Percentiles rank a stretch among this genome's conserved stretches.
These are phyloP conservation scores for Hibiscus syriacus DNA, from an alignment of 345 rosid genomes.

Conservation along the genomic window DNA sequence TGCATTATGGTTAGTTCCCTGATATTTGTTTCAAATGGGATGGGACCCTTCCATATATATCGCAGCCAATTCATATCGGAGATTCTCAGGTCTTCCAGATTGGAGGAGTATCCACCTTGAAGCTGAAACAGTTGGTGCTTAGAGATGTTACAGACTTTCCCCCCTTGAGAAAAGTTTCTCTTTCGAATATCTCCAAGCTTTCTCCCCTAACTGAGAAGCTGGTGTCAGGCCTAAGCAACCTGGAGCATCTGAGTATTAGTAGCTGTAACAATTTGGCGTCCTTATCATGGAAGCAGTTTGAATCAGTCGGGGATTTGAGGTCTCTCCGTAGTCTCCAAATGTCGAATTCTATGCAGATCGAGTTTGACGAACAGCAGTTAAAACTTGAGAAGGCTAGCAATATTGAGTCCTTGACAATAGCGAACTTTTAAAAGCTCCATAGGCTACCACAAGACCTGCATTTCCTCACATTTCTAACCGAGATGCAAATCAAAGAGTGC, in stretches of 20 bases:
- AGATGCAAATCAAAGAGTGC: neutral
- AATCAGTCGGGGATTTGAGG: neutral
- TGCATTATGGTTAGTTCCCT: too few relatives aligned
- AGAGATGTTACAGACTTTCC: neutral
- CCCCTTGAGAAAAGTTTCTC: neutral
- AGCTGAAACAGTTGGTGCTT: slow-evolving; percentile 4
- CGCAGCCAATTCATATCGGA: too few relatives aligned
- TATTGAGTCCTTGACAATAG: neutral
- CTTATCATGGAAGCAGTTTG: neutral
- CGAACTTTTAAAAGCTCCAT: neutral
- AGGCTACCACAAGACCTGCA: neutral
- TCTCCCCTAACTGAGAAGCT: neutral
- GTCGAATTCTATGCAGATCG: neutral
- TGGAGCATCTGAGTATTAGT: neutral
- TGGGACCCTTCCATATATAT: too few relatives aligned
- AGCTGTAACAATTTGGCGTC: neutral
- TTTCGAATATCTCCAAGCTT: neutral
- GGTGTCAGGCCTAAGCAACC: neutral
- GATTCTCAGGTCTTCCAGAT: too few relatives aligned
- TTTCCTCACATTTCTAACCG: neutral
- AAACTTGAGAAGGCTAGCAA: neutral
- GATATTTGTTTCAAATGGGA: too few relatives aligned
- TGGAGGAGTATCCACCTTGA: too few relatives aligned
- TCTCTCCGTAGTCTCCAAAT: neutral
- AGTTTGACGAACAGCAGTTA: neutral